Percentiles rank a stretch among this genome's conserved stretches.
phyloP scores from a whole-genome alignment of 805 yeast species.

The Candida rishiriensis region DNA sequence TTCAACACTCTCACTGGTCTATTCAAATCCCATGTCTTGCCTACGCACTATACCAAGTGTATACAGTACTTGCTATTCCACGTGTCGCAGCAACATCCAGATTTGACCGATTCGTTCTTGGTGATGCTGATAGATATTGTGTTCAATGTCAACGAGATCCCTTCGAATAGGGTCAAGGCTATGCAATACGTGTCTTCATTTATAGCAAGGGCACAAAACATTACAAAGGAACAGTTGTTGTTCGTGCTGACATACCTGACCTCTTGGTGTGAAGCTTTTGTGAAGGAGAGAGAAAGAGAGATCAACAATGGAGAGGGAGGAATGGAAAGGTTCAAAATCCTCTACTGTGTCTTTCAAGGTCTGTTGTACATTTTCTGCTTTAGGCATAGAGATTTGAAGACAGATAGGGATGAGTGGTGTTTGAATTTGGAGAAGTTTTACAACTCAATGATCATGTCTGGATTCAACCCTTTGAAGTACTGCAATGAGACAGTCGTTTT shows the following conservation, averaged over 20 bases:
- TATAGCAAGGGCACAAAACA: slow-evolving; percentile 77
- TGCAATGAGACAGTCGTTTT: slow-evolving; percentile 91
- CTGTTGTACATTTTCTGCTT: slow-evolving; percentile 89
- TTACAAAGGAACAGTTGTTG: slow-evolving; percentile 67
- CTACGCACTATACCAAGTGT: slow-evolving; percentile 88
- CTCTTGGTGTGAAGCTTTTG: slow-evolving; percentile 79
- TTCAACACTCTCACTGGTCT: slow-evolving; percentile 72
- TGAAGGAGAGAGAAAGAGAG: slow-evolving; percentile 81
- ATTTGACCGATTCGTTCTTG: slow-evolving; percentile 78
- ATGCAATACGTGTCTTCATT: slow-evolving; percentile 89
- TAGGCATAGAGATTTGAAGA: slow-evolving; percentile 56
- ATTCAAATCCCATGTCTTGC: slow-evolving; percentile 77
- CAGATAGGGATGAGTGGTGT: slow-evolving; percentile 56
- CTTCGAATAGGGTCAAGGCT: slow-evolving; percentile 79
- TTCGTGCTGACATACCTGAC: slow-evolving; percentile 79
- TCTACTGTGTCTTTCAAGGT: slow-evolving; percentile 89
- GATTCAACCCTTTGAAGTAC: slow-evolving; percentile 89
- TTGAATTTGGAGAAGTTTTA: slow-evolving; percentile 79
- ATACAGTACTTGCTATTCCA: slow-evolving; percentile 82
- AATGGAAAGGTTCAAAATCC: slow-evolving; percentile 88
- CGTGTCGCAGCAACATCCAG: slow-evolving; percentile 75
- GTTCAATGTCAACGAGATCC: slow-evolving; percentile 60
- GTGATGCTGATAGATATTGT: slow-evolving; percentile 81
- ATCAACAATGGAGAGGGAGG: slow-evolving; percentile 58
- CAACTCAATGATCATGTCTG: slow-evolving; percentile 78